Evolutionary conservation across 306 rosid genomes (phyloP).

Genomic region (Aeschynomene evenia): DNA sequence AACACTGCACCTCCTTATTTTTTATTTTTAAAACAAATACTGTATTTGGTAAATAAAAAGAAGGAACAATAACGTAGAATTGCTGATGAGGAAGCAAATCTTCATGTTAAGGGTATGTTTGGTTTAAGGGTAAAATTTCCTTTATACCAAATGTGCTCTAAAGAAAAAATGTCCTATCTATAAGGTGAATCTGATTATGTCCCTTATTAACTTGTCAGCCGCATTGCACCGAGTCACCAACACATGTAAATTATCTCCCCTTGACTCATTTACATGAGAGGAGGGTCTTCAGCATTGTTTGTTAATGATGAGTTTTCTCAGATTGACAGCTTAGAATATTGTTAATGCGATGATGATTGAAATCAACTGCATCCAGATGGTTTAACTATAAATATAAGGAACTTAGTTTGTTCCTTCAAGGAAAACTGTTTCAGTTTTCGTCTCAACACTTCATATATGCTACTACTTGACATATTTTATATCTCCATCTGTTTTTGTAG

Average conservation of each 20-base stretch:
- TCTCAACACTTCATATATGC: not conserved
- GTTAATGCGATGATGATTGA: not conserved
- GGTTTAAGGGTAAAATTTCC: no score
- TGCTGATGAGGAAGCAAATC: no score
- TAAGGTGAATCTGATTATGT: slow-evolving; percentile 12
- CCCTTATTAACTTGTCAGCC: not conserved
- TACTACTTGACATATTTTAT: not conserved
- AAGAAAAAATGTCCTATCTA: no score
- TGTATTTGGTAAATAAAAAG: slow-evolving; percentile 18
- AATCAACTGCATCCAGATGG: not conserved
- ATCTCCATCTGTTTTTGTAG: slow-evolving; percentile 44
- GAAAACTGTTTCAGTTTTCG: not conserved
- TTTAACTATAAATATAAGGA: not conserved
- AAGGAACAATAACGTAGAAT: not conserved
- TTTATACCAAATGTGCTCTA: not conserved
- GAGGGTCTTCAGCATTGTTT: not conserved
- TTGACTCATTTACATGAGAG: not conserved
- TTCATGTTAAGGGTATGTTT: not conserved
- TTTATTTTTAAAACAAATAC: not conserved
- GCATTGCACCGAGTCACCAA: not conserved
- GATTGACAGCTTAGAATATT: not conserved
- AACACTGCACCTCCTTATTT: not conserved
- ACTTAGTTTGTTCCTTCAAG: not conserved
- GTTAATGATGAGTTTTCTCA: not conserved
- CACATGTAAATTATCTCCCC: not conserved